Evolutionary conservation across 1,139 yeast species (phyloP).

Genomic region (Suhomyces bokatorum): DNA sequence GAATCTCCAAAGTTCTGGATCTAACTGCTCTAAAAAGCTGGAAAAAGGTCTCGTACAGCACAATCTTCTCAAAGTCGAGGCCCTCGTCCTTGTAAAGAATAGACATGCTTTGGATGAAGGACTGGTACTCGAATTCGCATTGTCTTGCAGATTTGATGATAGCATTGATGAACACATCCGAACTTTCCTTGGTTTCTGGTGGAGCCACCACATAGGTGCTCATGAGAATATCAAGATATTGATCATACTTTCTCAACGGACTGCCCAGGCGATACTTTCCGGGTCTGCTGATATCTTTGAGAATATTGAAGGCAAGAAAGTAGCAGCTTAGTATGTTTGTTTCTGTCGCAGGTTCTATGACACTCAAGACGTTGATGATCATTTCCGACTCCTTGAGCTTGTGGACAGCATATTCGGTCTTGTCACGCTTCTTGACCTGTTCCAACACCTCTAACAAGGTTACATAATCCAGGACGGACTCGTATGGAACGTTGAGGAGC

Average conservation of each 20-base stretch:
- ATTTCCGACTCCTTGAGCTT: conserved; percentile 17
- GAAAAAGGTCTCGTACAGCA: conserved; percentile 29
- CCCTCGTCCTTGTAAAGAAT: conserved; percentile 13
- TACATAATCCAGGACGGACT: conserved; percentile 30
- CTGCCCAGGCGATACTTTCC: conserved; percentile 12
- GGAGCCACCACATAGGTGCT: conserved; percentile 19
- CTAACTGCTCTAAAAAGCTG: conserved; percentile 52
- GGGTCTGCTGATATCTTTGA: conserved; percentile 9
- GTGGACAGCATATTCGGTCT: neutral
- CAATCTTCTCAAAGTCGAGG: conserved; percentile 13
- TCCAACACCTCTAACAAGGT: conserved; percentile 30
- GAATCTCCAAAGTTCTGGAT: conserved; percentile 65
- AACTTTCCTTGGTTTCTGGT: conserved; percentile 15
- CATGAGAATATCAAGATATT: conserved; percentile 31
- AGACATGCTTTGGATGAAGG: conserved; percentile 20
- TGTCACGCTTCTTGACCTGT: conserved; percentile 23
- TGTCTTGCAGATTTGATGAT: conserved; percentile 21
- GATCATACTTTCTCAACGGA: conserved; percentile 18
- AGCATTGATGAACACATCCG: conserved; percentile 20
- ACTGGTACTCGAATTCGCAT: conserved; percentile 23
- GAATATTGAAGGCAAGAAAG: conserved; percentile 25
- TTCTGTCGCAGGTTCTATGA: conserved; percentile 28
- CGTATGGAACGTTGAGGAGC: conserved; percentile 16
- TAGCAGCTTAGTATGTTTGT: conserved; percentile 34
- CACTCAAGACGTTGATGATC: conserved; percentile 24